These are phyloP conservation scores for Fusarium heterosporum DNA, from an alignment of 2,329 filamentous ascomycete species.

Conservation along the genomic window DNA sequence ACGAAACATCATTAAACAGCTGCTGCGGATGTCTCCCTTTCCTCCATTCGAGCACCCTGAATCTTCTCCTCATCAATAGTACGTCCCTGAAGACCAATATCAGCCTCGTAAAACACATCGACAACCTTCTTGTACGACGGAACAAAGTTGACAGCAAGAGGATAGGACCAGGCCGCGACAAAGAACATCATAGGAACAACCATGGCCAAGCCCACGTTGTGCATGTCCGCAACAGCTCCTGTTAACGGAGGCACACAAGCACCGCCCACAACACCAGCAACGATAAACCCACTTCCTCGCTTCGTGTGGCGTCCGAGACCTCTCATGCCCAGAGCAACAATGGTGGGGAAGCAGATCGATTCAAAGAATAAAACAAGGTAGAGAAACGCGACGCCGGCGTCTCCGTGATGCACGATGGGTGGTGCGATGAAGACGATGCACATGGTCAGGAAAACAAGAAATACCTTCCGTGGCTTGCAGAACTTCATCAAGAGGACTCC, in stretches of 20 bases:
- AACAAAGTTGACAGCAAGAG: constrained; percentile 73
- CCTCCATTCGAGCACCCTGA: constrained; percentile 15
- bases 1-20: background rate
- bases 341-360: constrained; percentile 83
- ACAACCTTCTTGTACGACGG: constrained; percentile 72
- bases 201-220: constrained; percentile 72
- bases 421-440: constrained; percentile 72
- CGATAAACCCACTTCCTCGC: constrained; percentile 76
- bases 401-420: constrained; percentile 60
- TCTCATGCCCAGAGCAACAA: constrained; percentile 80
- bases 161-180: constrained; percentile 66
- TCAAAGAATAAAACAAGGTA: constrained; percentile 82
- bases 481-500: constrained; percentile 76
- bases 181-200: constrained; percentile 73
- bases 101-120: constrained; percentile 65
- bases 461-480: constrained; percentile 73
- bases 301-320: constrained; percentile 82
- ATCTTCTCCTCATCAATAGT: constrained; percentile 48
- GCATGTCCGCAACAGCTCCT: constrained; percentile 73
- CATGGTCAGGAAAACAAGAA: constrained; percentile 72
- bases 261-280: constrained; percentile 78
- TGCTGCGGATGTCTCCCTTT: constrained; percentile 26
- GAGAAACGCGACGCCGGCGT: constrained; percentile 69
- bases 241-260: constrained; percentile 79
- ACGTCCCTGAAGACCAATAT: constrained; percentile 55